Percentiles rank a stretch among this genome's conserved stretches.
phyloP scores from a whole-genome alignment of 768 basidiomycete genomes.

The Lactifluus rugatus region DNA sequence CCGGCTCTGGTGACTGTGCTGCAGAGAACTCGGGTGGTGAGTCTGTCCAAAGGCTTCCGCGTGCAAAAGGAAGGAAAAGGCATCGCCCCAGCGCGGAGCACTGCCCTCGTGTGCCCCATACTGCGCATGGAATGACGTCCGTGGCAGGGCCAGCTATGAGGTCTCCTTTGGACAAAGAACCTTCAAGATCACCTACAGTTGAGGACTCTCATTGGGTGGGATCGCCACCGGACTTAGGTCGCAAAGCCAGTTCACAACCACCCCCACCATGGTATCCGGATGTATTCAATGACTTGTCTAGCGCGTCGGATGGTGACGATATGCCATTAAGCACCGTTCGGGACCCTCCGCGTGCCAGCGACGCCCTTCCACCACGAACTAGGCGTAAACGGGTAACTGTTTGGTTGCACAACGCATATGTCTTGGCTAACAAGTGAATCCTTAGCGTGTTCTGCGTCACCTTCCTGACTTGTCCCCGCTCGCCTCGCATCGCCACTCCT shows the following conservation, averaged over 20 bases:
- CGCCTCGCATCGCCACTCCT: neutral
- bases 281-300: constrained; percentile 4
- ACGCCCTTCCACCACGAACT: neutral
- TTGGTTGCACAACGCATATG: neutral
- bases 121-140: neutral
- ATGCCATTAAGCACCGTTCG: neutral
- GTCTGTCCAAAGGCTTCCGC: neutral
- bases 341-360: neutral
- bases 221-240: neutral
- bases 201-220: neutral
- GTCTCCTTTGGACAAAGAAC: neutral
- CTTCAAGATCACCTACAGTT: neutral
- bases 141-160: neutral
- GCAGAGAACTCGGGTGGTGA: neutral
- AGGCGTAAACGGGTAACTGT: constrained; percentile 9
- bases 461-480: constrained; percentile 9
- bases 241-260: neutral
- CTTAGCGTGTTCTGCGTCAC: neutral
- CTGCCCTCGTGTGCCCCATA: neutral
- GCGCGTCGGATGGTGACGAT: neutral
- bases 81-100: neutral
- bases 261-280: constrained; percentile 3
- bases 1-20: neutral
- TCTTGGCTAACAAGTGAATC: neutral
- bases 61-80: neutral